These are phyloP conservation scores for Cladosporium sphaerospermum DNA, from an alignment of 2,329 filamentous ascomycete genomes.

Conservation along the genomic window DNA sequence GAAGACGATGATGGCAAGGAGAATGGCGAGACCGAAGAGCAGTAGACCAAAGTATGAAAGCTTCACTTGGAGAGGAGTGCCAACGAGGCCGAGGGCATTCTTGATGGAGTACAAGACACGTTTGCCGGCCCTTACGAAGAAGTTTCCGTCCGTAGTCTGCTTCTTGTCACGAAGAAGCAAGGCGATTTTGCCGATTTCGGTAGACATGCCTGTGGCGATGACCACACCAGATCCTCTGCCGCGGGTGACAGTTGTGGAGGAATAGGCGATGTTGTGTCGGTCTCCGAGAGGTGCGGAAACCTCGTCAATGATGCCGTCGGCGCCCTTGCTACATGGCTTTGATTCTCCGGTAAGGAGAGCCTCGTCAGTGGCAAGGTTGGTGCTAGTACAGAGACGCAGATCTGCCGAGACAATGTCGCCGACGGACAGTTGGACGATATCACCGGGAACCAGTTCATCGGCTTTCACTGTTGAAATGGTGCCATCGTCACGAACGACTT, in stretches of 20 bases:
- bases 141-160: conserved; percentile 13
- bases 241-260: conserved; percentile 57
- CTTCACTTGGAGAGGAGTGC: conserved; percentile 77
- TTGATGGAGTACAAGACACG: conserved; percentile 51
- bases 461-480: conserved; percentile 47
- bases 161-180: conserved; percentile 28
- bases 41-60: conserved; percentile 78
- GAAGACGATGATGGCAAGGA: conserved; percentile 63
- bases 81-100: conserved; percentile 40
- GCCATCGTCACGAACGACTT: conserved; percentile 49
- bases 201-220: conserved; percentile 54
- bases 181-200: conserved; percentile 63
- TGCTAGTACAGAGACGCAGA: conserved; percentile 52
- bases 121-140: conserved; percentile 14
- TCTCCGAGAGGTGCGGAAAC: conserved; percentile 52
- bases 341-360: conserved; percentile 67
- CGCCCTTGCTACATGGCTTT: conserved; percentile 36
- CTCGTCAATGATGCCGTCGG: conserved; percentile 24
- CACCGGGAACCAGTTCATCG: conserved; percentile 58
- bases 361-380: conserved; percentile 73
- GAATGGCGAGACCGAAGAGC: conserved; percentile 66
- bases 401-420: conserved; percentile 68
- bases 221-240: conserved; percentile 57
- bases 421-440: conserved; percentile 56
- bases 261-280: conserved; percentile 58